These are phyloP conservation scores for Streptanthus diversifolius DNA, from an alignment of 345 rosid species.

Conservation along the genomic window DNA sequence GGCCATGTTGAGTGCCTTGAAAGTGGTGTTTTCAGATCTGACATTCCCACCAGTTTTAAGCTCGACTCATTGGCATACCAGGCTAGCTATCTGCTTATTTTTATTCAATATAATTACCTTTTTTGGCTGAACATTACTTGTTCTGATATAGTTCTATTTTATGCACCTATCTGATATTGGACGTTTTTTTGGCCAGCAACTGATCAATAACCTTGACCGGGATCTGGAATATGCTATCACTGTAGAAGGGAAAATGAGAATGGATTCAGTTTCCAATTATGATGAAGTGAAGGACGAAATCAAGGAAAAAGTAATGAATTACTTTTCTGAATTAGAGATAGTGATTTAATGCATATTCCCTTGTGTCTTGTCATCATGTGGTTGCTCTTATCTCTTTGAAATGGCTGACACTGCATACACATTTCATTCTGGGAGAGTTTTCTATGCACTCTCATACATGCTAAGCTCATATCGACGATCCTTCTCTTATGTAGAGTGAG, in stretches of 20 bases:
- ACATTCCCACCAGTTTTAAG: constrained; percentile 87
- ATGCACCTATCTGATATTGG: constrained; percentile 30
- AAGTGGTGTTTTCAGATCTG: constrained; percentile 98
- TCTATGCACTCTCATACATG: constrained; percentile 8
- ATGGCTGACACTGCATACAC: constrained; percentile 15
- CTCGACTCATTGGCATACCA: constrained; percentile 75
- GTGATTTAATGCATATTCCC: constrained; percentile 2
- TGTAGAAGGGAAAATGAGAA: constrained; percentile 91
- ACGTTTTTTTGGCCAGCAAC: constrained; percentile 55
- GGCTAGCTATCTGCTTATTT: constrained; percentile 43
- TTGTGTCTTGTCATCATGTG: constrained; percentile 3
- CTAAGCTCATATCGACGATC: neutral
- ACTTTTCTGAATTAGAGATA: constrained; percentile 17
- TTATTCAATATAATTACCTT: constrained; percentile 2
- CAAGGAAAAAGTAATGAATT: constrained; percentile 56
- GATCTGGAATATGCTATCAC: constrained; percentile 91
- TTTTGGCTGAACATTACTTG: neutral
- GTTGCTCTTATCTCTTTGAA: constrained; percentile 18
- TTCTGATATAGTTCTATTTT: constrained; percentile 5
- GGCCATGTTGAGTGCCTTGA: constrained; percentile 99
- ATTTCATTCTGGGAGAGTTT: constrained; percentile 10
- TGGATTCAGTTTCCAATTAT: constrained; percentile 78
- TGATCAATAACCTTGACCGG: constrained; percentile 80
- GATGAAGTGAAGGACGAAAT: constrained; percentile 81
- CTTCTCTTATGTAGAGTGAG: constrained; percentile 18